Base-by-base conservation (phyloP, 2,329 filamentous ascomycete species). In the Amesomyces nigricolor region DNA sequence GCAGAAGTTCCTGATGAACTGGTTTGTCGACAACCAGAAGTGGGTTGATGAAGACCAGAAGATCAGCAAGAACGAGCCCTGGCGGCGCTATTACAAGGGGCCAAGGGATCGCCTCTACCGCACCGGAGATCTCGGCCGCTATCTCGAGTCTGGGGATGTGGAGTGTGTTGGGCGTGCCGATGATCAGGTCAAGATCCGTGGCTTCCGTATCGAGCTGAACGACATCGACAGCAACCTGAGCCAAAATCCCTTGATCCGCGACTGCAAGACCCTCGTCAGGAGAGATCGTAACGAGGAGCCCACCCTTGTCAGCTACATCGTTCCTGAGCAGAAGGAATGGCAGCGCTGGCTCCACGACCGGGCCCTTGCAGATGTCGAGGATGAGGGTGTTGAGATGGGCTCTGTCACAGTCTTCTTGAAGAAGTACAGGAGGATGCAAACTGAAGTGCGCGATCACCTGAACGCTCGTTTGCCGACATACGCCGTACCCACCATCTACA, bases 161-260 rank as follows among this genome's bases (percentile, higher is more conserved):
- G 87, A 88, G 65, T 88, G 85, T 66, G 86, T 87, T 9, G 92
- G 92, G 19, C 80, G 94, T 56, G 85, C 84, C 22, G 92, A 97
- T 66, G 81, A 87, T 62, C 92, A 97, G 68, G 89, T 96, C 74
- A 99, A 97, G 77, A 92, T 97, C 62, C 87, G 94, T 58, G 92
- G 92, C 1, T 97, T 96, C 78, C 81, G 92, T 58, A 95, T 99
- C 63, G 94, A 99, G 73, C 83, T 97, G 45, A 87, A 87, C 60
- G 94, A 97, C 63, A 96, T 97, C 62, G 91, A 97, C 70, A 87
- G 79, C 42, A 86, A 95, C 68, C 74, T 96, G 46, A 87, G 83
- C 52, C 80, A 84, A 44, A 82, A 89, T 71, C 83, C 82, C 0
- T 73, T 95, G 22, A 81, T 97, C 22, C 80, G 89, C 40, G 92